A percentile compares a stretch with the other conserved stretches of the same genome.
These are phyloP conservation scores for Sanghuangporus sanghuang DNA, from an alignment of 1,284 basidiomycete genomes.

Conservation along the genomic window DNA sequence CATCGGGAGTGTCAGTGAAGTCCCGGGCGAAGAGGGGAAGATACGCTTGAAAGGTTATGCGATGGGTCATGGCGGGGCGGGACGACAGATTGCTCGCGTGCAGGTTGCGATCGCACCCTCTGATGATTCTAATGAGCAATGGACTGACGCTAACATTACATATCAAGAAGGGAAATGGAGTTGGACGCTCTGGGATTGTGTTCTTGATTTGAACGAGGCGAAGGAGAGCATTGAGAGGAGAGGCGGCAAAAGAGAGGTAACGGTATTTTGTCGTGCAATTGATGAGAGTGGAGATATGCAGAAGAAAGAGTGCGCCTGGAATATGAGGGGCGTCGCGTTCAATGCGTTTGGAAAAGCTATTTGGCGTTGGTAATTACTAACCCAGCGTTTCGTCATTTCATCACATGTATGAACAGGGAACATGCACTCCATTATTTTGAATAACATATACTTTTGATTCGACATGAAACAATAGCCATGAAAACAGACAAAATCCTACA, in stretches of 20 bases:
- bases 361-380: constrained; percentile 14
- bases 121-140: constrained; percentile 32
- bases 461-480: neutral
- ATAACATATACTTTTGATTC: too few species aligned
- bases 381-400: neutral
- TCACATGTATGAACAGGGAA: neutral
- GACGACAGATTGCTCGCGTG: constrained; percentile 41
- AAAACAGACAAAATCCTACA: neutral
- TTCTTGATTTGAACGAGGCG: constrained; percentile 30
- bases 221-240: constrained; percentile 20
- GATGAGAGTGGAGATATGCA: constrained; percentile 42
- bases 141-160: constrained; percentile 46
- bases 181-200: constrained; percentile 62
- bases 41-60: constrained; percentile 57
- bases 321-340: constrained; percentile 54
- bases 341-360: constrained; percentile 30
- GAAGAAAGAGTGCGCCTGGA: constrained; percentile 46
- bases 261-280: constrained; percentile 36
- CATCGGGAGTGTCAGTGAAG: constrained; percentile 37
- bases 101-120: constrained; percentile 36
- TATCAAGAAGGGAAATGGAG: constrained; percentile 65
- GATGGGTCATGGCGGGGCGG: constrained; percentile 34
- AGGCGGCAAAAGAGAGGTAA: constrained; percentile 17
- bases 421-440: neutral
- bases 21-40: constrained; percentile 17